Evolutionary conservation across 2,329 filamentous ascomycete genomes (phyloP), one percentile per base, ranked within the genome.

Genomic region (Penicillium occitanis): DNA sequence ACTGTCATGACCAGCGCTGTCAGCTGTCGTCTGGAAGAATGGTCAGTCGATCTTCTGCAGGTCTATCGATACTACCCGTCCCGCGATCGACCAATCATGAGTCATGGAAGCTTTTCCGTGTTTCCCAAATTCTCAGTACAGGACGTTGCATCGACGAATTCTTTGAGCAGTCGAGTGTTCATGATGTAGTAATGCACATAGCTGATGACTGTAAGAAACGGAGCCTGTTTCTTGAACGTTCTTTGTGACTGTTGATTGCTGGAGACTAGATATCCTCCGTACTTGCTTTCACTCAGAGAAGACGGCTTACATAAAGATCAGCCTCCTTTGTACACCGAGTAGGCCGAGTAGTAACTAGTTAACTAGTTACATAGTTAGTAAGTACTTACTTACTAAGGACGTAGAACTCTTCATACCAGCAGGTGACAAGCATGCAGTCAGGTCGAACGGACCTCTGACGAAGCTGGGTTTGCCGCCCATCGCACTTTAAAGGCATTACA

Each of bases 391-490:
- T n/a, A 44, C 42, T 19, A 4, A 44, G 17, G 17, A n/a, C 25
- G 48, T 53, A 30, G 13, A 19, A 22, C n/a, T 48, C 44, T 11
- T 30, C 14, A 19, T 5, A 22, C 42, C 42, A 46, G 40, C 40
- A 50, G 40, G 40, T 62, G 60, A 62, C 46, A 19, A 51, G 28
- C 44, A 37, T 48, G 60, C 60, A 63, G 61, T 55, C 33, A 57
- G 28, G 33, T 40, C 28, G 33, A 37, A 44, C 40, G 35, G 62
- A 44, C 65, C 60, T 67, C 62, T 67, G 44, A 63, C 14, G 33
- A 66, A 46, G 42, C 65, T 51, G 53, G 44, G 33, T 28, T 77
- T 77, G 74, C 72, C 76, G 76, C 76, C 74, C 69, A 68, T 69
- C 69, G 69, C 69, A 69, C 67, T 70, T 69, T 37, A 14, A 5